A percentile compares a stretch with the other conserved stretches of the same genome.
Evolutionary conservation across 140 eudicot genomes (phyloP).

Genomic region (Senecio squalidus): DNA sequence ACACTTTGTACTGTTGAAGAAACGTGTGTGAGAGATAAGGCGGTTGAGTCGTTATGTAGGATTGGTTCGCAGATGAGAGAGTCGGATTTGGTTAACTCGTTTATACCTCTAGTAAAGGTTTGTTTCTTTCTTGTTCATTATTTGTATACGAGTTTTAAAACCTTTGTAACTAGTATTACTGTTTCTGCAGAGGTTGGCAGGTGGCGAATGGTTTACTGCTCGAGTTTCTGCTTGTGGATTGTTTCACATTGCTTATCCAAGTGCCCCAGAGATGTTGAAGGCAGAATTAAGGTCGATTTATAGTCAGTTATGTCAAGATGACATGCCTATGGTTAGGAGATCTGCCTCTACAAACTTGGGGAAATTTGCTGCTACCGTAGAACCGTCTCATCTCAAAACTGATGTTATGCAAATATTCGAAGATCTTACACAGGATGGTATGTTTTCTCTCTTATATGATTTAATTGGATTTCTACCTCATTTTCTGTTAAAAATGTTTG

Average conservation of each 20-base stretch:
- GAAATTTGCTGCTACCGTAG: conserved; percentile 97
- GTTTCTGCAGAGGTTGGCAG: conserved; percentile 78
- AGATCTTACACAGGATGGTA: conserved; percentile 98
- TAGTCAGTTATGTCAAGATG: conserved; percentile 96
- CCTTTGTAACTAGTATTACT: no score
- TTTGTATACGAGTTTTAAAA: no score
- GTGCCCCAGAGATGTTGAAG: conserved; percentile 85
- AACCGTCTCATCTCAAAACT: conserved; percentile 81
- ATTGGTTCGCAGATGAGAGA: conserved; percentile 98
- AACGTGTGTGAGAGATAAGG: conserved; percentile 94
- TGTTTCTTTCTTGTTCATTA: conserved; percentile 3
- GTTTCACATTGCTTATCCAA: conserved; percentile 94
- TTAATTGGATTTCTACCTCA: not conserved
- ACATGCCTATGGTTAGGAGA: conserved; percentile 99
- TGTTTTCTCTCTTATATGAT: not conserved
- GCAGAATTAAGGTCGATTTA: conserved; percentile 84
- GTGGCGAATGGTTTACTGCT: conserved; percentile 99
- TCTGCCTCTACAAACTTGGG: conserved; percentile 97
- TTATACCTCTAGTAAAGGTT: conserved; percentile 95
- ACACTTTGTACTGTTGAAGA: conserved; percentile 98
- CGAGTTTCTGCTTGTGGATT: conserved; percentile 98
- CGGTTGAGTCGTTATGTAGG: conserved; percentile 90
- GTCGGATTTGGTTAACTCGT: conserved; percentile 80
- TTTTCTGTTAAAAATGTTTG: not conserved
- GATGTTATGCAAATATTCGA: conserved; percentile 93